Conservation (phyloP, 2,329 filamentous ascomycete genomes). For the Drechslerella coelobrocha region DNA sequence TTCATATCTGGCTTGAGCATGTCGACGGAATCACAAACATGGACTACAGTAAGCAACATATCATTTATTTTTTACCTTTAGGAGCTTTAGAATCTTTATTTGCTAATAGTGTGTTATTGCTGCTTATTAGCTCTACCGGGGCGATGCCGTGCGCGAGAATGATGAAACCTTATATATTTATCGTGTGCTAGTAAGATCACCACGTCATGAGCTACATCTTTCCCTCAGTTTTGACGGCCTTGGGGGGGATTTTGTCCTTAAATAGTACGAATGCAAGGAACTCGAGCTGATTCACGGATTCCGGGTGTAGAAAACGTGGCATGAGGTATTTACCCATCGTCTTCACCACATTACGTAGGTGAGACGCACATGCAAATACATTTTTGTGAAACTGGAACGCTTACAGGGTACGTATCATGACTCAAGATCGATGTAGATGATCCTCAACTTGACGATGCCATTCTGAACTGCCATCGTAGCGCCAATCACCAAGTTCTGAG, state of each 20-base stretch:
- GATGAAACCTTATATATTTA: conserved; percentile 41
- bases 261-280: conserved; percentile 22
- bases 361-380: conserved; percentile 25
- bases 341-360: conserved; percentile 40
- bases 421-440: conserved; percentile 48
- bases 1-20: conserved; percentile 29
- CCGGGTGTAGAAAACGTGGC: conserved; percentile 56
- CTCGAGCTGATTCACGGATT: conserved; percentile 42
- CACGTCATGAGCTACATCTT: conserved; percentile 19
- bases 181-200: conserved; percentile 49
- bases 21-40: conserved; percentile 33
- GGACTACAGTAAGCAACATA: conserved; percentile 38
- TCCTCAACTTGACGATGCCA: conserved; percentile 46
- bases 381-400: conserved; percentile 27
- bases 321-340: conserved; percentile 53
- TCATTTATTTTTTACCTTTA: not conserved
- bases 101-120: conserved; percentile 1
- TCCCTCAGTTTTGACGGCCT: conserved; percentile 23
- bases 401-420: conserved; percentile 28
- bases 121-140: conserved; percentile 31
- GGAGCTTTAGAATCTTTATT: not conserved
- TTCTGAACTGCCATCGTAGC: conserved; percentile 44
- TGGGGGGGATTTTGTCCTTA: conserved; percentile 12
- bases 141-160: conserved; percentile 40
- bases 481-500: conserved; percentile 33